Percentiles rank a stretch among this genome's conserved stretches.
These are phyloP conservation scores for Arthrinium puccinioides DNA, from an alignment of 2,329 filamentous ascomycete genomes.

Conservation along the genomic window DNA sequence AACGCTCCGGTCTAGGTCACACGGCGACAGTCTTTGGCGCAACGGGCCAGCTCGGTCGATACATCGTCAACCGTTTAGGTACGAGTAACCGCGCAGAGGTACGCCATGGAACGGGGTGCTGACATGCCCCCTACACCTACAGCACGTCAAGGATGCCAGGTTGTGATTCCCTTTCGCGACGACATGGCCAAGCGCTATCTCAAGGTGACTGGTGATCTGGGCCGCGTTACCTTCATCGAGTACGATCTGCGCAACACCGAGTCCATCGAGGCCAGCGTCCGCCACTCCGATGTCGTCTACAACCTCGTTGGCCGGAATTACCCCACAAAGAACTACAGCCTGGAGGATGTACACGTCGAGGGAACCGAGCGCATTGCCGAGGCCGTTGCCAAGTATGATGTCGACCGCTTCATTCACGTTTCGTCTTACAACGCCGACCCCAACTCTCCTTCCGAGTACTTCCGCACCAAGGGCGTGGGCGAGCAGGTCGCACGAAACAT, in stretches of 20 bases:
- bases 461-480: constrained; percentile 78
- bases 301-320: constrained; percentile 93
- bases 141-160: constrained; percentile 91
- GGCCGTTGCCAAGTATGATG: constrained; percentile 93
- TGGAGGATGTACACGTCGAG: constrained; percentile 89
- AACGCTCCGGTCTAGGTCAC: constrained; percentile 54
- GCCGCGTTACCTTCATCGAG: constrained; percentile 84
- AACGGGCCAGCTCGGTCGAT: constrained; percentile 89
- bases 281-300: constrained; percentile 96
- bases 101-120: neutral
- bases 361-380: constrained; percentile 88
- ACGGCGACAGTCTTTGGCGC: constrained; percentile 97
- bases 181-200: constrained; percentile 97
- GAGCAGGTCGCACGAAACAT: constrained; percentile 81
- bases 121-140: constrained; percentile 9
- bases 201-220: constrained; percentile 92
- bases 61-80: constrained; percentile 94
- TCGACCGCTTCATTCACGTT: constrained; percentile 93
- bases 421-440: constrained; percentile 87
- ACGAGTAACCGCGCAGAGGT: constrained; percentile 9
- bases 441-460: constrained; percentile 81
- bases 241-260: constrained; percentile 90
- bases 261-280: constrained; percentile 92
- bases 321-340: constrained; percentile 94
- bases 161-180: constrained; percentile 88